Percentiles rank a stretch among this genome's conserved stretches.
Conservation (phyloP, 441 rosid genomes). For the Capsella rubella region DNA sequence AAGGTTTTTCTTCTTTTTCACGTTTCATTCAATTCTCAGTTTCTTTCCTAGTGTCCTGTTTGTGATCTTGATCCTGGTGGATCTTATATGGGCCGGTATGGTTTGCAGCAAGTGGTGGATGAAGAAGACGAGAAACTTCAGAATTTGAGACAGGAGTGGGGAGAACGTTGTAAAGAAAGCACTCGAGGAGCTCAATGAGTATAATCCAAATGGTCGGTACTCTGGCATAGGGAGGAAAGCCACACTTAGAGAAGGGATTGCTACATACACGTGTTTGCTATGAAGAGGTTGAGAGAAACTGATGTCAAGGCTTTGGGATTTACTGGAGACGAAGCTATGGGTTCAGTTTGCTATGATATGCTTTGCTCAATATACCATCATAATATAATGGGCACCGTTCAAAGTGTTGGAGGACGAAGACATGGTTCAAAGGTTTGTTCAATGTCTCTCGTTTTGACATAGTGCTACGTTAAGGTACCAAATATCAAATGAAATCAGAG, state of each 20-base stretch:
- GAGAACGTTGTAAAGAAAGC: constrained; percentile 65
- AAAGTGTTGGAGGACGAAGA: constrained; percentile 51
- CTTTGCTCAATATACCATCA: constrained; percentile 79
- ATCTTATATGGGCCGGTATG: no score
- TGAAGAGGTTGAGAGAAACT: constrained; percentile 79
- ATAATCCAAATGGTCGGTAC: constrained; percentile 77
- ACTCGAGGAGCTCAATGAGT: constrained; percentile 75
- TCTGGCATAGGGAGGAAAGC: constrained; percentile 84
- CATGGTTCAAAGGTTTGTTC: constrained; percentile 26
- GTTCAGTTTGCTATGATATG: constrained; percentile 54
- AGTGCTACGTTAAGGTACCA: not conserved
- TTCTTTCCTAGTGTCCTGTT: no score
- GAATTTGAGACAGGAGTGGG: constrained; percentile 73
- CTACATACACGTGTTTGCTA: not conserved
- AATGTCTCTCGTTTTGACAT: not conserved
- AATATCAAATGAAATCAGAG: not conserved
- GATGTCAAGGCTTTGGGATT: constrained; percentile 68
- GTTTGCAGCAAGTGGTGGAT: constrained; percentile 61
- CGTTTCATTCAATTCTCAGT: no score
- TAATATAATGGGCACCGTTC: constrained; percentile 72
- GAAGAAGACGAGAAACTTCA: constrained; percentile 73
- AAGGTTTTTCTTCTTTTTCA: no score
- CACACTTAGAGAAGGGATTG: constrained; percentile 78
- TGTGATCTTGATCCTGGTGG: no score
- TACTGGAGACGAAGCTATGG: constrained; percentile 55